These are phyloP conservation scores for Lepidium africanum DNA, from an alignment of 345 rosid genomes.

Conservation along the genomic window DNA sequence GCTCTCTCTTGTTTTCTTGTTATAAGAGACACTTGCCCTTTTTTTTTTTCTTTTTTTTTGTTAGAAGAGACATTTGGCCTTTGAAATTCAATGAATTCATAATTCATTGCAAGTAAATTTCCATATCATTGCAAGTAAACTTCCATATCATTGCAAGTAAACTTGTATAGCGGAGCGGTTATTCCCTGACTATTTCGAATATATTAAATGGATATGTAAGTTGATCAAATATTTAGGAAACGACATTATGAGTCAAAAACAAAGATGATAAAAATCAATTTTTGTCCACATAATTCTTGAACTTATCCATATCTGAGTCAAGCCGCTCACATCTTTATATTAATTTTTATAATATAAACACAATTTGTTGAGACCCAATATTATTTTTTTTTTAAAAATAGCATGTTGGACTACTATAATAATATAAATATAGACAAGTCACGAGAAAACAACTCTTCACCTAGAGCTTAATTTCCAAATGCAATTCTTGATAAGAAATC, in stretches of 20 bases:
- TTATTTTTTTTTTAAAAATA: background rate
- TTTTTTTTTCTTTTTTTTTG: background rate
- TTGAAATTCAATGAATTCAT: background rate
- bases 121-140: background rate
- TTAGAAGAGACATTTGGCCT: conserved; percentile 16
- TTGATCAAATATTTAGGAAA: background rate
- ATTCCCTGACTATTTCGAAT: background rate
- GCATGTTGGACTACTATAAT: conserved; percentile 7
- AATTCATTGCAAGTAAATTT: background rate
- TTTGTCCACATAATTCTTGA: conserved; percentile 11
- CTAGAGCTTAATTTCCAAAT: conserved; percentile 4
- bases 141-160: background rate
- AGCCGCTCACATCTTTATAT: background rate
- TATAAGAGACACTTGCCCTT: conserved; percentile 1
- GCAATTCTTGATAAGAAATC: background rate
- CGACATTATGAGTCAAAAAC: background rate
- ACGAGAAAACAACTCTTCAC: conserved; percentile 20
- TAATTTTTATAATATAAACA: background rate
- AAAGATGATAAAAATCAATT: conserved; percentile 5
- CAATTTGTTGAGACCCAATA: background rate
- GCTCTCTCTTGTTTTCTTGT: background rate
- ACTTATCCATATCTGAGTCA: conserved; percentile 29
- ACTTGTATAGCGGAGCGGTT: background rate
- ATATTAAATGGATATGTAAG: conserved; percentile 3
- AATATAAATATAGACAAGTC: background rate